Percentiles rank a stretch among this genome's conserved stretches.
Evolutionary conservation across 768 basidiomycete species (phyloP).

Genomic region (Auricularia heimuer): DNA sequence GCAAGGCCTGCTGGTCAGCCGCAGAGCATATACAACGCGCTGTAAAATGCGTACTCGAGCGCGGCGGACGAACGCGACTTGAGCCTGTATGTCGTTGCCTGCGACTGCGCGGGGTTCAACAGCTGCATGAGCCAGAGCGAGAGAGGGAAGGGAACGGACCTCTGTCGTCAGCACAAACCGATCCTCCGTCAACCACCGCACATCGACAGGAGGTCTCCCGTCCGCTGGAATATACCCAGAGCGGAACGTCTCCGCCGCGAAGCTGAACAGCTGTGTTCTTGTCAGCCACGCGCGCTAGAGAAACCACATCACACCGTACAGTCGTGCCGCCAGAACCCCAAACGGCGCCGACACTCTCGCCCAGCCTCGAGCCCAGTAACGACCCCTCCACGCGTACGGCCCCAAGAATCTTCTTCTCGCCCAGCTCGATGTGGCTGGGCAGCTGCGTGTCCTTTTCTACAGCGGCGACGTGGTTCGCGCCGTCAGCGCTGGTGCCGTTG

Average conservation of each 20-base stretch:
- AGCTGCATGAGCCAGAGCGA: neutral
- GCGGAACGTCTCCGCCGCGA: neutral
- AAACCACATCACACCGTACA: neutral
- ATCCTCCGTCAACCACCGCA: neutral
- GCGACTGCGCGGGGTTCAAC: neutral
- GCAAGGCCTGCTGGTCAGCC: neutral
- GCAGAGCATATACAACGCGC: neutral
- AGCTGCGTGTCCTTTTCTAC: conserved; percentile 15
- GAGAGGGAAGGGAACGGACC: neutral
- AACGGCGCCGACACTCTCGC: conserved; percentile 9
- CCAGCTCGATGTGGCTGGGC: conserved; percentile 23
- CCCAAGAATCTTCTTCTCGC: conserved; percentile 26
- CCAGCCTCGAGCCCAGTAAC: conserved; percentile 19
- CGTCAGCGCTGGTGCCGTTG: conserved; percentile 34
- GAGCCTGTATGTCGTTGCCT: neutral
- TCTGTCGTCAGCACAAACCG: neutral
- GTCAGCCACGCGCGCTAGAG: neutral
- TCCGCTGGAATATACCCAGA: neutral
- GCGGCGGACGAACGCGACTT: neutral
- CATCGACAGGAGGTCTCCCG: neutral
- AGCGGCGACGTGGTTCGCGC: conserved; percentile 14
- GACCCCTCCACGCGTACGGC: conserved; percentile 20
- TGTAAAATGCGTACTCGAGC: neutral
- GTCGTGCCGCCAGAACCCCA: neutral
- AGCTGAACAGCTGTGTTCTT: neutral